Evolutionary conservation across 345 rosid species (phyloP), one percentile per base, ranked within the genome.

Genomic region (Geranium brycei): DNA sequence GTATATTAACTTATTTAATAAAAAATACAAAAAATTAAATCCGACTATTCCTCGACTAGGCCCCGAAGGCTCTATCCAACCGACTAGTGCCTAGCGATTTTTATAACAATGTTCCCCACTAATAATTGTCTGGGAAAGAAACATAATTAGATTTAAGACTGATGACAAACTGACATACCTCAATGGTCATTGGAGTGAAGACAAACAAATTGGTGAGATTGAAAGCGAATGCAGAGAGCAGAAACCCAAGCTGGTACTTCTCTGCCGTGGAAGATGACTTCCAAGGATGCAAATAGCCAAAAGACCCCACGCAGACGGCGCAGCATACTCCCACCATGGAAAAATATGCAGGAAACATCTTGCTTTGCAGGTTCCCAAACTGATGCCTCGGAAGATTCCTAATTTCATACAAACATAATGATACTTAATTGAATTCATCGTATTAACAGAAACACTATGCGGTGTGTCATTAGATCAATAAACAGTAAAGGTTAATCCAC

Each of bases 331-430:
- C 95, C 19, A 93, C 91, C 68, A 87, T 23, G 7, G 85, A 74
- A 75, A 93, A 93, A 72, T 93, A 93, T 0, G 96, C 99, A 16
- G 97, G 99, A 73, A 93, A 93, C 99, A 93, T 83, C 82, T 88
- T 93, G 91, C 97, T 81, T 58, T 93, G 99, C 17, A 93, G 70
- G 68, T 87, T 87, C 51, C 99, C 99, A 57, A 89, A 89, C 73
- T 86, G 91, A 81, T 93, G 99, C 75, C 97, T 85, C 5, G 99
- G 97, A 17, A 93, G 81, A 70, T 93, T 80, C 82, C 96, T 89
- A 69, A 62, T 63, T 41, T 55, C 63, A 68, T 4, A 59, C 19
- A 65, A 4, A 47, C 16, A 61, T 13, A 18, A 6, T 1, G 15
- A 51, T 23, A 64, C 35, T 17, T 30, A 23, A 35, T 12, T 62